phyloP scores from a whole-genome alignment of 1,284 basidiomycete genomes.

The Gomphus sp. region DNA sequence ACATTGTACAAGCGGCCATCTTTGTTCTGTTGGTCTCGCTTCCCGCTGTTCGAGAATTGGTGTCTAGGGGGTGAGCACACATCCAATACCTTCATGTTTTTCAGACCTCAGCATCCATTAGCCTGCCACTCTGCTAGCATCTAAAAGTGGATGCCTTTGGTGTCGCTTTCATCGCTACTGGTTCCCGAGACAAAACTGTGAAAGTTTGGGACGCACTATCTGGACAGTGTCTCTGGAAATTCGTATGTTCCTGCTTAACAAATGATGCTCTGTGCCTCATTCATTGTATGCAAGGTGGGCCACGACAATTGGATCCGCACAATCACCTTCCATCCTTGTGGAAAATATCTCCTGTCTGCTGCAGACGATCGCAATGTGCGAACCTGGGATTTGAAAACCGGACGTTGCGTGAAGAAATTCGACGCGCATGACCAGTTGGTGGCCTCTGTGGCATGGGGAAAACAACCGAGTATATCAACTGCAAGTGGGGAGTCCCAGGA shows the following conservation, averaged over 20 bases:
- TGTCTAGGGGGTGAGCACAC: background rate
- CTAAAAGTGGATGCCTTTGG: slow-evolving; percentile 8
- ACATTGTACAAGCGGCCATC: slow-evolving; percentile 76
- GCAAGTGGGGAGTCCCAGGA: slow-evolving; percentile 22
- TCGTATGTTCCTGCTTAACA: background rate
- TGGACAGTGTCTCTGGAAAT: slow-evolving; percentile 46
- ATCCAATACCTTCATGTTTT: background rate
- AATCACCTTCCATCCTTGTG: slow-evolving; percentile 77
- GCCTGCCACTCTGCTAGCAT: slow-evolving; percentile 22
- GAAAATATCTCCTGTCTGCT: slow-evolving; percentile 79
- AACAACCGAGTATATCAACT: slow-evolving; percentile 39
- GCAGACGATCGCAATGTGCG: slow-evolving; percentile 89
- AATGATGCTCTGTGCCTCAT: background rate
- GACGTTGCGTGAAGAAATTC: slow-evolving; percentile 73
- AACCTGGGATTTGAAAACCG: slow-evolving; percentile 79
- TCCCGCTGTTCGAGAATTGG: slow-evolving; percentile 51
- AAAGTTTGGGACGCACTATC: slow-evolving; percentile 76
- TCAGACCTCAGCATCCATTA: background rate
- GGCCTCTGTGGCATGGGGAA: slow-evolving; percentile 74
- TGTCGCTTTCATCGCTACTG: slow-evolving; percentile 65
- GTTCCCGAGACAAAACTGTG: slow-evolving; percentile 82
- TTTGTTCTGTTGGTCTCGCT: slow-evolving; percentile 77
- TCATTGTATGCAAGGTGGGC: slow-evolving; percentile 37
- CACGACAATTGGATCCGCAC: slow-evolving; percentile 85
- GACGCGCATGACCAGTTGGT: slow-evolving; percentile 83